phyloP scores from a whole-genome alignment of 2,329 filamentous ascomycete genomes.

The Penicillium sp. region DNA sequence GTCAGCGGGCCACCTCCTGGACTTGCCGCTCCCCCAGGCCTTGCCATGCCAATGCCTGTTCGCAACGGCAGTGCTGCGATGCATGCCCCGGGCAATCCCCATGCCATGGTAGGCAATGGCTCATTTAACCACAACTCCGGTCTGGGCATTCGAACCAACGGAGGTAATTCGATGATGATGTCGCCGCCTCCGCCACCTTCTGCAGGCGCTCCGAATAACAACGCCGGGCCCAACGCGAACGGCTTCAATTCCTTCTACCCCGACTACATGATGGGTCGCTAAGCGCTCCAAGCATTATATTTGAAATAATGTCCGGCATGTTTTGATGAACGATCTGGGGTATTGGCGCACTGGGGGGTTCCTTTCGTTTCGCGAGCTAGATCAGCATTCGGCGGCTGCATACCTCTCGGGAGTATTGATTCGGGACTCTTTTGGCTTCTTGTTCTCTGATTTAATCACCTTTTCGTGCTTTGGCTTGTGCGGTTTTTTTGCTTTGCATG shows the following conservation, averaged over 20 bases:
- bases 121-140: conserved; percentile 35
- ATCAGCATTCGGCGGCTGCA: conserved; percentile 40
- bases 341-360: conserved; percentile 38
- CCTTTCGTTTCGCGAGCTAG: conserved; percentile 36
- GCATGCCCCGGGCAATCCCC: conserved; percentile 28
- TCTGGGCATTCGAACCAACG: conserved; percentile 35
- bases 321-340: conserved; percentile 37
- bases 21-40: conserved; percentile 66
- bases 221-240: conserved; percentile 29
- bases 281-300: conserved; percentile 23
- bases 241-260: conserved; percentile 39
- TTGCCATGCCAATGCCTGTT: conserved; percentile 44
- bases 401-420: conserved; percentile 35
- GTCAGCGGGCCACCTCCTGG: conserved; percentile 76
- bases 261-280: conserved; percentile 48
- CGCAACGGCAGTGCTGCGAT: conserved; percentile 28
- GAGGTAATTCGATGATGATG: conserved; percentile 29
- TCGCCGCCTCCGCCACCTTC: conserved; percentile 23
- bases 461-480: conserved; percentile 16
- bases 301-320: conserved; percentile 40
- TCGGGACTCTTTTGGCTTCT: conserved; percentile 28
- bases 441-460: conserved; percentile 17
- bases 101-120: conserved; percentile 28
- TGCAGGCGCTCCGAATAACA: conserved; percentile 26
- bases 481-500: conserved; percentile 27